Evolutionary conservation across 2,329 filamentous ascomycete species (phyloP), one percentile per base, ranked within the genome.

Genomic region (Verticillium nonalfalfae): DNA sequence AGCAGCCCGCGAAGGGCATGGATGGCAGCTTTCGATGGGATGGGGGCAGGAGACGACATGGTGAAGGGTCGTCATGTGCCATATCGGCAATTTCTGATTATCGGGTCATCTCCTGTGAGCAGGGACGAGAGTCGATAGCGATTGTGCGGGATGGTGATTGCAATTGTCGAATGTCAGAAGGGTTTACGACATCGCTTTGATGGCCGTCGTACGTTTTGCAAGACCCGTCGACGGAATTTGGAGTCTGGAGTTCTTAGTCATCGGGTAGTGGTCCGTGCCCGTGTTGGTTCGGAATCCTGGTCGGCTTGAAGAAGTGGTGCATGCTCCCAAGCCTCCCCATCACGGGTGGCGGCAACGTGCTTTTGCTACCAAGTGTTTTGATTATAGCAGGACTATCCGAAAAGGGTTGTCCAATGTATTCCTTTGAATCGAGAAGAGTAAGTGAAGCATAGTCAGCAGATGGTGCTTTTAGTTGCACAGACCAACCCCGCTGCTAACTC

Each of bases 1-100:
- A 83, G 78, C 62, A 85, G 76, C 64, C 82, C 79, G 63, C 82
- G 81, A 39, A 86, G 79, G 62, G 82, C 79, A 70, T 81, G 79
- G 65, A 85, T 76, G 62, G 80, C 81, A 62, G 80, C 80, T 73
- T 81, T 81, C 40, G 83, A 85, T 57, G 82, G 82, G 61, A 82
- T 78, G 62, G 79, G 79, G 61, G 79, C 73, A 58, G 75, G 74
- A 61, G 77, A 70, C 59, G 77, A 75, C 81, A 83, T 83, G 63
- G 58, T 58, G 58, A 39, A 21, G 60, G 59, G 56, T 63, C 59
- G 52, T 58, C 56, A 63, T 61, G 59, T 55, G 61, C 63, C 63
- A 66, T 66, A 58, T 56, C 63, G 59, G 54, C 60, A 56, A 50
- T 39, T 40, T 14, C 40, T 33, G 50, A 36, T 36, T 60, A 61